Conservation (phyloP, 805 yeast genomes). For the Candida parachauliodes region DNA sequence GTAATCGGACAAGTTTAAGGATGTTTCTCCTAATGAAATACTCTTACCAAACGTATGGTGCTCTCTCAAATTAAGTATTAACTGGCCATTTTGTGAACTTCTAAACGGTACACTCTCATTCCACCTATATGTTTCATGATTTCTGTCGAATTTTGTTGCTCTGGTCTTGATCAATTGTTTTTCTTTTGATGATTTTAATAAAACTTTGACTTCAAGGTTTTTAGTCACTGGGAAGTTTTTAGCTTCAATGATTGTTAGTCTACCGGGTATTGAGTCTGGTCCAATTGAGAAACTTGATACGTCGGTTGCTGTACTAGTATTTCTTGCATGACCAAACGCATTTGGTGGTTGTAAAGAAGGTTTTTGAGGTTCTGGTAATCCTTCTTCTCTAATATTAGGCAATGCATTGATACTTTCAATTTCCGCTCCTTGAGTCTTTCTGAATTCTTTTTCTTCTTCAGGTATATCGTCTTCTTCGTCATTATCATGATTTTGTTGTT, state of each 20-base stretch:
- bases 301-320: constrained; percentile 27
- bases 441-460: constrained; percentile 9
- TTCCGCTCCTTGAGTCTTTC: constrained; percentile 6
- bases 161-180: constrained; percentile 68
- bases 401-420: constrained; percentile 18
- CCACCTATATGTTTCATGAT: constrained; percentile 47
- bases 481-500: background rate
- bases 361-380: constrained; percentile 37
- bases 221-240: constrained; percentile 34
- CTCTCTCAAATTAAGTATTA: constrained; percentile 59
- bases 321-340: constrained; percentile 15
- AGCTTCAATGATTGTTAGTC: constrained; percentile 49
- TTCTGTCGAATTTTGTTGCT: constrained; percentile 42
- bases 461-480: constrained; percentile 4
- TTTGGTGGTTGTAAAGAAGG: constrained; percentile 30
- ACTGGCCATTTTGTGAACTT: constrained; percentile 56
- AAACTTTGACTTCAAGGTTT: constrained; percentile 50
- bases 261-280: constrained; percentile 47
- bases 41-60: constrained; percentile 75
- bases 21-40: constrained; percentile 57
- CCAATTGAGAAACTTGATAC: constrained; percentile 32
- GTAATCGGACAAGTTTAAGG: constrained; percentile 49
- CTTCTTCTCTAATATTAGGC: constrained; percentile 29
- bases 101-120: constrained; percentile 66
- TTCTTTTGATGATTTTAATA: constrained; percentile 43